Evolutionary conservation across 2,329 filamentous ascomycete genomes (phyloP).

Genomic region (Hypoxylon rubiginosum): DNA sequence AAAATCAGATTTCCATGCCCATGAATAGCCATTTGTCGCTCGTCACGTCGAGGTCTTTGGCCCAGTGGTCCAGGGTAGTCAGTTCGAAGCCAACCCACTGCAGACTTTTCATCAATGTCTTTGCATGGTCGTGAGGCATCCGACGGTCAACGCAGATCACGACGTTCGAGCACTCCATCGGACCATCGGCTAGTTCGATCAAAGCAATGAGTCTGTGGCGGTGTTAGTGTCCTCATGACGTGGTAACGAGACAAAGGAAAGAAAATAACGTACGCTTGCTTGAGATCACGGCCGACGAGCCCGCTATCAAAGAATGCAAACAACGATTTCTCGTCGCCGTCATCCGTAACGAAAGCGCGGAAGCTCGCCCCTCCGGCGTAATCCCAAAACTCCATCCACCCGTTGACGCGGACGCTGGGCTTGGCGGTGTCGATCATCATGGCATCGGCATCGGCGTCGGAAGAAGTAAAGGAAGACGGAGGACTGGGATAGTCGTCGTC

Average conservation of each 20-base stretch:
- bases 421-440: constrained; percentile 44
- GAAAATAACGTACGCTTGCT: constrained; percentile 87
- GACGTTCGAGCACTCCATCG: constrained; percentile 81
- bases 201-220: constrained; percentile 81
- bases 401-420: constrained; percentile 59
- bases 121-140: constrained; percentile 71
- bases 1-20: constrained; percentile 80
- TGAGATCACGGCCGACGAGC: constrained; percentile 81
- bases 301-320: constrained; percentile 88
- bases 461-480: constrained; percentile 54
- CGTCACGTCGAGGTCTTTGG: constrained; percentile 71
- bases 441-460: constrained; percentile 49
- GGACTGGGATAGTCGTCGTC: constrained; percentile 59
- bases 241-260: background rate
- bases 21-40: constrained; percentile 88
- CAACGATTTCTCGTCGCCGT: constrained; percentile 77
- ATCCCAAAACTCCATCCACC: constrained; percentile 86
- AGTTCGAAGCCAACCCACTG: constrained; percentile 95
- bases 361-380: constrained; percentile 88
- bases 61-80: constrained; percentile 83
- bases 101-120: constrained; percentile 81
- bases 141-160: constrained; percentile 85
- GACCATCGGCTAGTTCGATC: constrained; percentile 85
- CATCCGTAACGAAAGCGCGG: constrained; percentile 83
- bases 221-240: constrained; percentile 50